Evolutionary conservation across 2,329 filamentous ascomycete species (phyloP).

Genomic region (Penicillium carneum): DNA sequence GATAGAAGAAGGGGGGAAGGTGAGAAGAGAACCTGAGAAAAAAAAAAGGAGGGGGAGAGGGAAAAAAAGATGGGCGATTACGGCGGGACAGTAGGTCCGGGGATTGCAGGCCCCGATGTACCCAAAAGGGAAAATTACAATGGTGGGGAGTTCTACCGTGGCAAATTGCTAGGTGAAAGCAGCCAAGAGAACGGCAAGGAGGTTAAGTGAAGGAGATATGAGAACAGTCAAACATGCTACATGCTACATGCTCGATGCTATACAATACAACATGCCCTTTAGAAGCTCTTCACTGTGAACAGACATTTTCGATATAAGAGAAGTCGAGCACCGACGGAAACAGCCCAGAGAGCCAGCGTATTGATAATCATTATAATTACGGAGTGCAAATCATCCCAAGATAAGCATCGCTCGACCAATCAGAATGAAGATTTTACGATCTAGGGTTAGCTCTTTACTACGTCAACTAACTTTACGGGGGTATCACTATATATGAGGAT

Average conservation of each 20-base stretch:
- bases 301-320: background rate
- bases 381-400: conserved; percentile 34
- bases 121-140: conserved; percentile 35
- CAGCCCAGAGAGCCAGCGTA: conserved; percentile 22
- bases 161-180: conserved; percentile 27
- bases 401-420: conserved; percentile 46
- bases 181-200: conserved; percentile 19
- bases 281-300: background rate
- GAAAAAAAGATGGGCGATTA: conserved; percentile 26
- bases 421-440: conserved; percentile 41
- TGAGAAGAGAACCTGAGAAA: conserved; percentile 14
- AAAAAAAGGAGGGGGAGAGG: conserved; percentile 15
- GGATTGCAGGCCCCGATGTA: conserved; percentile 31
- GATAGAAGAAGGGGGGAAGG: conserved; percentile 15
- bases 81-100: conserved; percentile 34
- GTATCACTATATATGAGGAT: background rate
- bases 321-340: background rate
- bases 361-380: conserved; percentile 39
- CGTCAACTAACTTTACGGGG: conserved; percentile 38
- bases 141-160: conserved; percentile 31
- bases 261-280: background rate
- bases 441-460: conserved; percentile 47
- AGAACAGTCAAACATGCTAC: background rate
- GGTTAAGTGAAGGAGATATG: background rate
- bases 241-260: background rate